These are phyloP conservation scores for Ogataea kodamae DNA, from an alignment of 805 yeast genomes.

Conservation along the genomic window DNA sequence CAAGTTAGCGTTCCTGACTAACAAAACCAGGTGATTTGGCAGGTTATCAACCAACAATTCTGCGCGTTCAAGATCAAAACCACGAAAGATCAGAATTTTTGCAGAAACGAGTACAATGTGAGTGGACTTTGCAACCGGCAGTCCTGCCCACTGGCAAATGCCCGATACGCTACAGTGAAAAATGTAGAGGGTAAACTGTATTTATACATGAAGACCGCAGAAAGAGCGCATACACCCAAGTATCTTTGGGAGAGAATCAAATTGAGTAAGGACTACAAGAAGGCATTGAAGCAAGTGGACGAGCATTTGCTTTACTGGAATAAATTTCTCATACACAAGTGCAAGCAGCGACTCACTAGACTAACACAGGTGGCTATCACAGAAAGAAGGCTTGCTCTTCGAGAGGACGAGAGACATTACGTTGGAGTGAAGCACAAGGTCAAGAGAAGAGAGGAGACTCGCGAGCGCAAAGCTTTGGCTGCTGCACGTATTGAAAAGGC, in stretches of 20 bases:
- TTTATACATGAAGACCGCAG: slow-evolving; percentile 94
- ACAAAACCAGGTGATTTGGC: slow-evolving; percentile 87
- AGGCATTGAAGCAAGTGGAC: slow-evolving; percentile 86
- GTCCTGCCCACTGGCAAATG: slow-evolving; percentile 95
- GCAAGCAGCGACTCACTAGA: slow-evolving; percentile 93
- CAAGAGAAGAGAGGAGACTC: slow-evolving; percentile 85
- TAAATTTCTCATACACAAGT: slow-evolving; percentile 82
- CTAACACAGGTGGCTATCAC: slow-evolving; percentile 93
- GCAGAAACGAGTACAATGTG: slow-evolving; percentile 95
- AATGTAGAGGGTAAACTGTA: slow-evolving; percentile 75
- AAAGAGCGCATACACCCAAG: slow-evolving; percentile 93
- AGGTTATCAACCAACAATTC: slow-evolving; percentile 90
- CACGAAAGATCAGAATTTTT: slow-evolving; percentile 84
- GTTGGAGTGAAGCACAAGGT: slow-evolving; percentile 94
- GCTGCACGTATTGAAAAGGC: slow-evolving; percentile 97
- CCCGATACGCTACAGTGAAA: slow-evolving; percentile 84
- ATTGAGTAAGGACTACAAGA: slow-evolving; percentile 82
- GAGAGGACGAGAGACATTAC: slow-evolving; percentile 90
- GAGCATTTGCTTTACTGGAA: slow-evolving; percentile 90
- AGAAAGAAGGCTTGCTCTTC: slow-evolving; percentile 87
- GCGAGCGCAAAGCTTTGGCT: slow-evolving; percentile 94
- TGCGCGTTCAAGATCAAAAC: slow-evolving; percentile 93
- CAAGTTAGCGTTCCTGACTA: slow-evolving; percentile 1
- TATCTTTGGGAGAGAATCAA: slow-evolving; percentile 94
- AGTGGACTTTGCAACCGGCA: slow-evolving; percentile 90